These are phyloP conservation scores for Pyrenophora teres DNA, from an alignment of 2,329 filamentous ascomycete species.

Conservation along the genomic window DNA sequence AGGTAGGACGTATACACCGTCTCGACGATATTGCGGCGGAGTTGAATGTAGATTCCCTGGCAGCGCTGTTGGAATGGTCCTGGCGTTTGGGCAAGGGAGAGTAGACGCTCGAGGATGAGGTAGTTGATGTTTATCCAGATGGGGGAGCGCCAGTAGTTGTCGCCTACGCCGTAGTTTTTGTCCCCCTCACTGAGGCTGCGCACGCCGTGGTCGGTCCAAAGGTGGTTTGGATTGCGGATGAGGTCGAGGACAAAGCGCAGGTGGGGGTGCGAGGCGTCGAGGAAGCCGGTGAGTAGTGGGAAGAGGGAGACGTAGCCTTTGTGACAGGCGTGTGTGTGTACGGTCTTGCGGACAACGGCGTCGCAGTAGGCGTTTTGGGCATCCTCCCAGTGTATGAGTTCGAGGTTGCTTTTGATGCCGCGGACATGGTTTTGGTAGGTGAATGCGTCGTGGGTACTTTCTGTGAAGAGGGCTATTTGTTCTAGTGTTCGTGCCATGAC, in stretches of 20 bases:
- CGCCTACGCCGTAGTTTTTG: slow-evolving; percentile 78
- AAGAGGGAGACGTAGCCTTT: slow-evolving; percentile 93
- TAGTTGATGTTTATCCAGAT: slow-evolving; percentile 98
- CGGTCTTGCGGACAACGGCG: slow-evolving; percentile 85
- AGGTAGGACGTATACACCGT: slow-evolving; percentile 86
- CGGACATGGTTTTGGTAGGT: slow-evolving; percentile 71
- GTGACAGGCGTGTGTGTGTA: slow-evolving; percentile 82
- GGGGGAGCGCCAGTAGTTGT: slow-evolving; percentile 96
- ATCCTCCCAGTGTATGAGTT: slow-evolving; percentile 90
- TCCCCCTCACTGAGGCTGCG: slow-evolving; percentile 82
- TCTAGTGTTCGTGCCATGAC: slow-evolving; percentile 82
- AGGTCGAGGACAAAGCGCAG: slow-evolving; percentile 75
- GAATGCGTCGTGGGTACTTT: slow-evolving; percentile 70
- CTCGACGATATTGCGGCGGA: slow-evolving; percentile 81
- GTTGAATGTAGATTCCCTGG: slow-evolving; percentile 70
- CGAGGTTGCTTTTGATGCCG: slow-evolving; percentile 79
- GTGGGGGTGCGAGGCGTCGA: slow-evolving; percentile 72
- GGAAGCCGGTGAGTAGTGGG: slow-evolving; percentile 81
- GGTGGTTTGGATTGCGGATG: slow-evolving; percentile 75
- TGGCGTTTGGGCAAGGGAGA: slow-evolving; percentile 38
- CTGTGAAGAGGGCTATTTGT: slow-evolving; percentile 75
- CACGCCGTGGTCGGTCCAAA: slow-evolving; percentile 85
- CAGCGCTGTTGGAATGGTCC: slow-evolving; percentile 72
- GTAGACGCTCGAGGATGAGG: slow-evolving; percentile 75
- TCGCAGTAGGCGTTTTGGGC: slow-evolving; percentile 83